Base-by-base conservation (phyloP, 192 early-diverging fungal genomes). In the Entomortierella lignicola region DNA sequence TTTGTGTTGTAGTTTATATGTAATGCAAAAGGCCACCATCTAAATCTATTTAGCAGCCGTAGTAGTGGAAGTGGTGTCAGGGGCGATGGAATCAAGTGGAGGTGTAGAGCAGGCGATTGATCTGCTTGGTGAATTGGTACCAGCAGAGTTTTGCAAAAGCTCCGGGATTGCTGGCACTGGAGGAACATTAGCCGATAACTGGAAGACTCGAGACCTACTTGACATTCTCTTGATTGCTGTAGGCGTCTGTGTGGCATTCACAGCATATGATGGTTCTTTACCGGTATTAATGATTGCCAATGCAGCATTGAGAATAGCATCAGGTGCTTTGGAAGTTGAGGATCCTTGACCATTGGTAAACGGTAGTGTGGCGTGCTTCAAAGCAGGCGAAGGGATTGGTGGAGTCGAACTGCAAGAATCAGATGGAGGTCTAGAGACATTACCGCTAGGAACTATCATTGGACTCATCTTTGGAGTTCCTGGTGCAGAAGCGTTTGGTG, bases 381-480 rank as follows among this genome's bases (percentile, higher is more conserved):
- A 27, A 21, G 57, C 12, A 39, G 57, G 32, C 12, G 32, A 39
- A 0, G 57, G 34, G 3, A 32, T 15, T 34, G 30, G 57, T 10
- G 57, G 57, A 20, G 20, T 39, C 4, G 57, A 59, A 34, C 21
- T 39, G 57, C 29, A 4, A 56, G 37, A 59, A 4, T 25, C 57
- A 1, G 21, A 34, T 17, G 57, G 30, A 18, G 57, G 26, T 15
- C 4, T 39, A 18, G 37, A 21, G 39, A 34, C 12, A 37, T 5
- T 10, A 13, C 4, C 18, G 57, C 59, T 63, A 11, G 48, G 61
- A 29, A 20, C 11, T 18, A 34, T 6, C 48, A 63, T 30, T 7
- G 63, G 63, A 4, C 52, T 65, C 52, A 65, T 53, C 63, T 15
- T 65, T 2, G 63, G 63, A 17, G 63, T 65, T 8, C 5, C 20